A percentile compares a stretch with the other conserved stretches of the same genome.
Evolutionary conservation across 164 flowering plant species (phyloP).

Genomic region (Tinospora cordifolia): DNA sequence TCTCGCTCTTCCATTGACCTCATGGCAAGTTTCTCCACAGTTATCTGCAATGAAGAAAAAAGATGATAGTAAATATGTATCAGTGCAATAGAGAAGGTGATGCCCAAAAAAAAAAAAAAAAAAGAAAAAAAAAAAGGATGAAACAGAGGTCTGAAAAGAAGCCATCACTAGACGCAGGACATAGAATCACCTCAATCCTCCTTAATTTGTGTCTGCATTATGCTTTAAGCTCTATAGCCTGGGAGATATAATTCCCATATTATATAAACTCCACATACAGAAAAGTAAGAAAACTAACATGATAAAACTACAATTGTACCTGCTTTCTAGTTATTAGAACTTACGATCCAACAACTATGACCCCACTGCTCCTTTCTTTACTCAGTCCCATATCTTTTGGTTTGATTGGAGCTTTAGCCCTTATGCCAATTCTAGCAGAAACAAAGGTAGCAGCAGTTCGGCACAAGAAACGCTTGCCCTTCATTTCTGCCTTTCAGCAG

Average conservation of each 20-base stretch:
- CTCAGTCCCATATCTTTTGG: slow-evolving; percentile 66
- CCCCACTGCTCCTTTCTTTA: slow-evolving; percentile 64
- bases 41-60: slow-evolving; percentile 40
- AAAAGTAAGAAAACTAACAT: not conserved
- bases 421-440: slow-evolving; percentile 85
- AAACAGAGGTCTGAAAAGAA: not conserved
- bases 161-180: not conserved
- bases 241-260: slow-evolving; percentile 11
- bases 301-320: slow-evolving; percentile 34
- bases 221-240: slow-evolving; percentile 77
- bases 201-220: slow-evolving; percentile 44
- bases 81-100: not conserved
- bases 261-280: not conserved
- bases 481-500: slow-evolving; percentile 71
- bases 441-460: slow-evolving; percentile 99
- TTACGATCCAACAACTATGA: slow-evolving; percentile 93
- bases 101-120: not conserved
- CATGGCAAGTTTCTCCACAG: slow-evolving; percentile 85
- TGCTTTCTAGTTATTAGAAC: slow-evolving; percentile 97
- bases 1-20: slow-evolving; percentile 72
- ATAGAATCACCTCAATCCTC: slow-evolving; percentile 61
- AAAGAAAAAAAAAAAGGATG: not conserved
- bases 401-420: slow-evolving; percentile 59
- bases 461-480: slow-evolving; percentile 85
- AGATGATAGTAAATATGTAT: slow-evolving; percentile 1